These are phyloP conservation scores for Epichloe brachyelytri DNA, from an alignment of 2,329 filamentous ascomycete species.

Conservation along the genomic window DNA sequence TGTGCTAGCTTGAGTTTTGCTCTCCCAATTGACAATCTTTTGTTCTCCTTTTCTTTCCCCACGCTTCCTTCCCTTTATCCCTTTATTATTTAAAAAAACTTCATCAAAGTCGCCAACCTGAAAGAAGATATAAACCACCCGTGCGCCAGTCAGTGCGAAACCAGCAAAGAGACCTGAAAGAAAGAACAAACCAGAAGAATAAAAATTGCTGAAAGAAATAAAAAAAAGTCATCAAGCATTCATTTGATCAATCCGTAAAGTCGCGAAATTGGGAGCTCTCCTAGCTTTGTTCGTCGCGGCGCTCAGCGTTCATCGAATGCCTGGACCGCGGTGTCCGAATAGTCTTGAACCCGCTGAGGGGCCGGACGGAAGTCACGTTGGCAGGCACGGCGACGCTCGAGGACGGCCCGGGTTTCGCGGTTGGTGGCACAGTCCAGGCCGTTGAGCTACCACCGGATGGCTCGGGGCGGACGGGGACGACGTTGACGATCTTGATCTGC, in stretches of 20 bases:
- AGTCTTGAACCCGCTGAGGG: not conserved
- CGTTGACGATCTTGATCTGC: not conserved
- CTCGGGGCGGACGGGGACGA: not conserved
- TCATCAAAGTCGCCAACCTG: too few relatives aligned
- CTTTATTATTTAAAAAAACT: not conserved
- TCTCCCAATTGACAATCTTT: not conserved
- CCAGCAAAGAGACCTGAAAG: too few relatives aligned
- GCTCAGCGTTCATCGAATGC: not conserved
- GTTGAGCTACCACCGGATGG: not conserved
- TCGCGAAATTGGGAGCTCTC: not conserved
- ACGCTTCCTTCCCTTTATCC: not conserved
- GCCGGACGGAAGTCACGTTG: not conserved
- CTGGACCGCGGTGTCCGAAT: not conserved
- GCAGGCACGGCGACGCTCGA: not conserved
- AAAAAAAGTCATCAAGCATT: not conserved
- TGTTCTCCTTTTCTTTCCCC: not conserved
- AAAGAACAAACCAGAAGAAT: not conserved
- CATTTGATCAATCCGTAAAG: not conserved
- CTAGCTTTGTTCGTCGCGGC: not conserved
- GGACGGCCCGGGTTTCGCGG: not conserved
- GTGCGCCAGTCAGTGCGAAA: too few relatives aligned
- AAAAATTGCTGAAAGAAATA: not conserved
- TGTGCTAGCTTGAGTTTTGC: not conserved
- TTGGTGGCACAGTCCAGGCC: not conserved
- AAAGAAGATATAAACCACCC: too few relatives aligned